Evolutionary conservation across 164 flowering plant genomes (phyloP).

Genomic region (Magnolia sinica): DNA sequence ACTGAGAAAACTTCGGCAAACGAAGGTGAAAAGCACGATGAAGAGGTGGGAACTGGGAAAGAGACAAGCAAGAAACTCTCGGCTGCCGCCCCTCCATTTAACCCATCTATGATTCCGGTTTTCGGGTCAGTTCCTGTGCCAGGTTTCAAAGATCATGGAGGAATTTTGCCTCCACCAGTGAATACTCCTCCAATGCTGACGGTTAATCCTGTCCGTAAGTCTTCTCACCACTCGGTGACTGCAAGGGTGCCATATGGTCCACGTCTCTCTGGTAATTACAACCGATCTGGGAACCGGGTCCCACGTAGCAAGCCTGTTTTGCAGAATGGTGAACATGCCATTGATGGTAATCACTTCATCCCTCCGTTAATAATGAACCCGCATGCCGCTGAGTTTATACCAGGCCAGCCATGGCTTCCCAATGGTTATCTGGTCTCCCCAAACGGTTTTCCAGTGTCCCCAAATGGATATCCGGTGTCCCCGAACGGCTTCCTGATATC

Average conservation of each 20-base stretch:
- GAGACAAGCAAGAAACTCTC: constrained; percentile 75
- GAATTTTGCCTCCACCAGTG: constrained; percentile 42
- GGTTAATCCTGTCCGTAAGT: constrained; percentile 58
- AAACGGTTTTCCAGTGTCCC: constrained; percentile 44
- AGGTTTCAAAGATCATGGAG: constrained; percentile 42
- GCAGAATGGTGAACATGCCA: constrained; percentile 35
- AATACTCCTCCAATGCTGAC: constrained; percentile 44
- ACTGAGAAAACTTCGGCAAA: constrained; percentile 16
- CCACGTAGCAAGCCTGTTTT: constrained; percentile 46
- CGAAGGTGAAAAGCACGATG: constrained; percentile 20
- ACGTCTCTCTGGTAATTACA: constrained; percentile 64
- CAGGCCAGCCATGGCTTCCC: constrained; percentile 46
- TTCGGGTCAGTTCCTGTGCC: constrained; percentile 28
- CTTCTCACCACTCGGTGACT: constrained; percentile 85
- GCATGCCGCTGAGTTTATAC: constrained; percentile 77
- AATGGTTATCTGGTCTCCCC: constrained; percentile 53
- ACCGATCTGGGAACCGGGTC: constrained; percentile 45
- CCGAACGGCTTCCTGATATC: constrained; percentile 37
- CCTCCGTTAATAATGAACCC: constrained; percentile 62
- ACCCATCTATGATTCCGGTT: constrained; percentile 40
- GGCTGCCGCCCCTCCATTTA: constrained; percentile 84
- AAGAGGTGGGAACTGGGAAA: constrained; percentile 35
- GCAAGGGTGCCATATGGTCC: constrained; percentile 77
- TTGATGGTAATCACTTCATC: constrained; percentile 24
- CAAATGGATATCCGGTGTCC: constrained; percentile 34